phyloP scores from a whole-genome alignment of 192 early-diverging fungal genomes.

The Entophlyctis luteolus region DNA sequence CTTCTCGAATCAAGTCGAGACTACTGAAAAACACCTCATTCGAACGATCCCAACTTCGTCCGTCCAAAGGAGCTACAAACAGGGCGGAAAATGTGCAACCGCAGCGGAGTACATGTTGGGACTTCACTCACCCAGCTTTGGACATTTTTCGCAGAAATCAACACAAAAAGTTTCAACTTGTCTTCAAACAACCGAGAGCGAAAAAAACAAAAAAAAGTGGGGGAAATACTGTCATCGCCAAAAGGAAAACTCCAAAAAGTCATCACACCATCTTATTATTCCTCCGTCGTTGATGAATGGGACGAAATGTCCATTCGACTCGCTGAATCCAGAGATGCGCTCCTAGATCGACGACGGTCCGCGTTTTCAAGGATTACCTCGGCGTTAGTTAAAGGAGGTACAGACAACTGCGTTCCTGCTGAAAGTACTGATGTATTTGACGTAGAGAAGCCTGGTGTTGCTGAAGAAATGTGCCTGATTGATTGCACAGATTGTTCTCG shows the following conservation, averaged over 20 bases:
- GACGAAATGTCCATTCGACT: neutral
- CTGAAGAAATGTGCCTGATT: constrained; percentile 23
- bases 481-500: neutral
- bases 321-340: neutral
- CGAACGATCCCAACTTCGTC: too few species aligned
- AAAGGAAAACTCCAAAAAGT: too few species aligned
- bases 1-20: too few species aligned
- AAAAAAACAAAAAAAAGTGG: neutral
- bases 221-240: neutral
- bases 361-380: neutral
- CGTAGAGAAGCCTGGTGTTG: constrained; percentile 20
- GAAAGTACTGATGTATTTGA: constrained; percentile 17
- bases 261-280: too few species aligned
- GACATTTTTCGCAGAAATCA: constrained; percentile 1
- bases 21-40: too few species aligned
- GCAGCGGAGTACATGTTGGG: too few species aligned
- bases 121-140: constrained; percentile 7
- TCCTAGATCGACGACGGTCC: neutral
- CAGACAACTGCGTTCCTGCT: constrained; percentile 8
- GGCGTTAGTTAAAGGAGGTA: neutral
- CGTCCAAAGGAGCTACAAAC: too few species aligned
- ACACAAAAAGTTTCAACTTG: neutral
- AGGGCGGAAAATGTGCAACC: too few species aligned
- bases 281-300: neutral
- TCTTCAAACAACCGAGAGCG: neutral